Conservation (phyloP, 2,329 filamentous ascomycete genomes). For the Aphanoascus verrucosus region DNA sequence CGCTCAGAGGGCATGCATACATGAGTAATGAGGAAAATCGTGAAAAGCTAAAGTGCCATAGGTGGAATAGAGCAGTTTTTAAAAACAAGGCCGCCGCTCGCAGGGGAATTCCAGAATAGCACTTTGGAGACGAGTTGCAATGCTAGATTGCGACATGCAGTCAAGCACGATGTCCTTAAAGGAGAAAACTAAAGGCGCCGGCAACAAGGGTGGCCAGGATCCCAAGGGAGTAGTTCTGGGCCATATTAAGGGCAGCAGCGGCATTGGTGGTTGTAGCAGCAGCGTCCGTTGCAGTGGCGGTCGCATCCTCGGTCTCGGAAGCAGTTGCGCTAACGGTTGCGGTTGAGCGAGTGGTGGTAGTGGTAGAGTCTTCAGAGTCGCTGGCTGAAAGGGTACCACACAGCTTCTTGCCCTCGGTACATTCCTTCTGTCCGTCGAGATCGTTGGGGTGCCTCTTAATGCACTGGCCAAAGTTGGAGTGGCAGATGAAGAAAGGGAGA, state of each 20-base stretch:
- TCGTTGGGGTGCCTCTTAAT: constrained; percentile 38
- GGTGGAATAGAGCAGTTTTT: not conserved
- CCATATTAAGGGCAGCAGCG: constrained; percentile 31
- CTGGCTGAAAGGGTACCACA: constrained; percentile 40
- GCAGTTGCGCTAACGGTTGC: constrained; percentile 23
- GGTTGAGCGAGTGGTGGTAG: constrained; percentile 23
- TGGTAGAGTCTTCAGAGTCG: constrained; percentile 20
- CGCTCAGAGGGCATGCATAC: not conserved
- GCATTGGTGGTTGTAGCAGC: constrained; percentile 35
- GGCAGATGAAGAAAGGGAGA: constrained; percentile 51
- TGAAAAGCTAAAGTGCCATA: not conserved
- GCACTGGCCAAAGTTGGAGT: constrained; percentile 42
- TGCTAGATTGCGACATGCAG: not conserved
- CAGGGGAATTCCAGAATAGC: not conserved
- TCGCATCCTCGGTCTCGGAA: constrained; percentile 20
- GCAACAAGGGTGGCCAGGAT: constrained; percentile 44
- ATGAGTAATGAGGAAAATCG: not conserved
- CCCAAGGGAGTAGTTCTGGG: constrained; percentile 43
- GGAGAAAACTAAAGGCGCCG: constrained; percentile 46
- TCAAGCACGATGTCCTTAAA: constrained; percentile 34
- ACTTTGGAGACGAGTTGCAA: not conserved
- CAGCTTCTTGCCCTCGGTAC: constrained; percentile 35
- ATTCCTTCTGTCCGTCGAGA: constrained; percentile 38
- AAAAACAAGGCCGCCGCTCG: not conserved
- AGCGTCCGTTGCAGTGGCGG: constrained; percentile 22